Evolutionary conservation across 495 filamentous ascomycete species (phyloP), one percentile per base, ranked within the genome.

Genomic region (Diplogelasinospora grovesii): DNA sequence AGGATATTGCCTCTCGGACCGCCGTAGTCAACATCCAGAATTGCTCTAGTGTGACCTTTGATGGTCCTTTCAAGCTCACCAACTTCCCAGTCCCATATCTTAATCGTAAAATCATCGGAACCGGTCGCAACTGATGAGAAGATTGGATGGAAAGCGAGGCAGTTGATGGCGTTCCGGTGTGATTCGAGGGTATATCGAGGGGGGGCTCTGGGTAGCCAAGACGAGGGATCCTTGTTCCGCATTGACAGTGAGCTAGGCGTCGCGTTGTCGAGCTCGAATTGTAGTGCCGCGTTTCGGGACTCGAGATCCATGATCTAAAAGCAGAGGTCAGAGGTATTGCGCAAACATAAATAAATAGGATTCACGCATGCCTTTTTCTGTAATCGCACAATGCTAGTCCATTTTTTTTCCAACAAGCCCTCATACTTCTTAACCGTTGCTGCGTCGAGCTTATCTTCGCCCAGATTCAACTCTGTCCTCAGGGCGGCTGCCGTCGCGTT

Each of bases 1-100:
- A 96, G 70, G 6, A 81, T 86, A 7, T 79, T 79, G 23, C 84
- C 85, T 48, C 82, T 71, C 1, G 85, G 87, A 0, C 89, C 89
- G 20, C 89, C 89, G 63, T 82, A 95, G 51, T 95, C 89, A 26
- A 94, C 75, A 53, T 89, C 87, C 9, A 89, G 52, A 3, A 95
- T 86, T 3, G 82, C 77, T 55, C 85, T 89, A 2, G 85, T 93
- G 56, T 96, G 89, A 1, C 88, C 88, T 53, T 95, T 95, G 22
- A 95, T 69, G 0, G 89, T 95, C 20, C 81, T 63, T 53, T 95
- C 89, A 4, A 94, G 71, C 59, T 95, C 89, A 15, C 89, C 89
- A 5, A 93, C 66, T 51, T 96, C 89, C 85, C 86, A 95, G 55
- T 95, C 89, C 89, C 89, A 96, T 39, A 96, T 85, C 54, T 96